Conservation (phyloP, 2,329 filamentous ascomycete genomes). For the Fusarium setosum region DNA sequence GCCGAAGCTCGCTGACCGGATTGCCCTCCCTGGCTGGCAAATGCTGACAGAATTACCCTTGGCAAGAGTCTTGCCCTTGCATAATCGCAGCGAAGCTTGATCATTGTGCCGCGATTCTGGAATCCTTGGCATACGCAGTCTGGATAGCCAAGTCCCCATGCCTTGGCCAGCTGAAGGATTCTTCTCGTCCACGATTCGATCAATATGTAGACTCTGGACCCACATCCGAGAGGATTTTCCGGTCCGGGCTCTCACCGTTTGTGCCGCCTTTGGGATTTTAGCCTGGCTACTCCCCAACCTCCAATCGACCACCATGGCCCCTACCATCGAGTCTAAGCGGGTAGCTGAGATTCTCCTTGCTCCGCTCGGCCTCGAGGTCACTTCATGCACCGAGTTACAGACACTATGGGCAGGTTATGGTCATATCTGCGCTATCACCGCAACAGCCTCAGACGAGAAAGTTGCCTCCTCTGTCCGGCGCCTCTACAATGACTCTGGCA, state of each 20-base stretch:
- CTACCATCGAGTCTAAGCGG: constrained; percentile 19
- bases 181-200: too few species aligned
- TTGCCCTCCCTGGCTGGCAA: too few species aligned
- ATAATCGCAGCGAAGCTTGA: too few species aligned
- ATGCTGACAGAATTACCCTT: too few species aligned
- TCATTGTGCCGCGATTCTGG: too few species aligned
- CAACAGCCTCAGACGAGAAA: constrained; percentile 46
- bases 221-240: constrained; percentile 30
- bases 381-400: constrained; percentile 53
- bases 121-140: too few species aligned
- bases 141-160: too few species aligned
- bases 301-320: constrained; percentile 13
- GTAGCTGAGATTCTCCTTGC: constrained; percentile 55
- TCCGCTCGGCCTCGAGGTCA: constrained; percentile 53
- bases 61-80: too few species aligned
- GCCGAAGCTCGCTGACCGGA: too few species aligned
- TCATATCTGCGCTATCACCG: constrained; percentile 66
- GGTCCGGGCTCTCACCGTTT: constrained; percentile 2
- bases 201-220: not conserved
- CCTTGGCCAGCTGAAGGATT: too few species aligned
- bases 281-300: not conserved
- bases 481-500: constrained; percentile 3
- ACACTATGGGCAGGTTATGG: constrained; percentile 65
- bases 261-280: not conserved
- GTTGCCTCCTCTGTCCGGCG: constrained; percentile 21